phyloP scores from a whole-genome alignment of 352 stramenopile species.

The Phytophthora meadii region DNA sequence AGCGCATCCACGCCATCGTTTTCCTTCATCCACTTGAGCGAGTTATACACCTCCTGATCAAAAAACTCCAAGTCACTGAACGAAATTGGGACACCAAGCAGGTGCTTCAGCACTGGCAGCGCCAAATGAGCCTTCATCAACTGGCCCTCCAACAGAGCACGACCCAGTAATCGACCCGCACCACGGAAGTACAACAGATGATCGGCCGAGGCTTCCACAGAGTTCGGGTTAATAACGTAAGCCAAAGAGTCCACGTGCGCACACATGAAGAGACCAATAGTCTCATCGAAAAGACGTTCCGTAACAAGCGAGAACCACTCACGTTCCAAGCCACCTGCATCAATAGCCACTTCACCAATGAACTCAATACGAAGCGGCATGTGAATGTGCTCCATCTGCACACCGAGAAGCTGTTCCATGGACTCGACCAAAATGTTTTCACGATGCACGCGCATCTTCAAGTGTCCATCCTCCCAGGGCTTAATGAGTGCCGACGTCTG shows the following conservation, averaged over 20 bases:
- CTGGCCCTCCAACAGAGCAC: constrained; percentile 97
- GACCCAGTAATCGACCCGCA: constrained; percentile 94
- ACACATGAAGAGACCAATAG: constrained; percentile 88
- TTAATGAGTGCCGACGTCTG: constrained; percentile 87
- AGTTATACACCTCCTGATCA: constrained; percentile 88
- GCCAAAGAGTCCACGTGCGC: constrained; percentile 80
- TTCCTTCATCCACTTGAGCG: constrained; percentile 85
- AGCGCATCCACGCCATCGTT: constrained; percentile 83
- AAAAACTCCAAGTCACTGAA: constrained; percentile 92
- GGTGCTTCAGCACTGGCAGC: constrained; percentile 84
- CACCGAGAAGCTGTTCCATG: constrained; percentile 84
- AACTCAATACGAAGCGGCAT: constrained; percentile 91
- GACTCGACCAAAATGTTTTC: constrained; percentile 87
- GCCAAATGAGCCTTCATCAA: constrained; percentile 87
- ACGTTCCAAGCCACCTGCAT: constrained; percentile 89
- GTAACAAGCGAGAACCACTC: constrained; percentile 91
- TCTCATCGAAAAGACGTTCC: constrained; percentile 88
- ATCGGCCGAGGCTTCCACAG: constrained; percentile 87
- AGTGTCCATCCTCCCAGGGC: constrained; percentile 83
- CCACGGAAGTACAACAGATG: constrained; percentile 98
- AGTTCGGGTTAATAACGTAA: constrained; percentile 88
- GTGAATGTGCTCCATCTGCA: constrained; percentile 89
- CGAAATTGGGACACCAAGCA: constrained; percentile 87
- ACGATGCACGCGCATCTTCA: constrained; percentile 87
- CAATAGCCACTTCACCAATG: constrained; percentile 88